Evolutionary conservation across 2,329 filamentous ascomycete species (phyloP).

Genomic region (Fusarium sambucinum): DNA sequence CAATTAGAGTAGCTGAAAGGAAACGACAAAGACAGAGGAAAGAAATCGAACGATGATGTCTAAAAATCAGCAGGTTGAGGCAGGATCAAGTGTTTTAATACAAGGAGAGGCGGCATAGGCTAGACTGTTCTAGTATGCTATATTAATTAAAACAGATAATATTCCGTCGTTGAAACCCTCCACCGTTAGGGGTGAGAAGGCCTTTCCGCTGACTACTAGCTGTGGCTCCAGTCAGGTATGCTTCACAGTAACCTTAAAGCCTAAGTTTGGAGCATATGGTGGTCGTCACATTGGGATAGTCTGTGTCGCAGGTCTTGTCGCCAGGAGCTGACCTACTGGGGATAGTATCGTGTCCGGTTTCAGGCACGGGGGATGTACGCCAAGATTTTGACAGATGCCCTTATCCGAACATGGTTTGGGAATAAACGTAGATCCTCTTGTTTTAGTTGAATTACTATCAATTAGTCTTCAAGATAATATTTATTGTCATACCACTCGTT

Average conservation of each 20-base stretch:
- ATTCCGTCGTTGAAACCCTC: background rate
- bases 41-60: slow-evolving; percentile 31
- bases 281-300: background rate
- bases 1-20: background rate
- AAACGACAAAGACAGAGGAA: slow-evolving; percentile 6
- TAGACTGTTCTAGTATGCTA: background rate
- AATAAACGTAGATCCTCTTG: background rate
- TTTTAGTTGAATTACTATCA: background rate
- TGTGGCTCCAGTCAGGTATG: background rate
- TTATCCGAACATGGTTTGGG: too few relatives aligned
- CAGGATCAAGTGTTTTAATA: slow-evolving; percentile 26
- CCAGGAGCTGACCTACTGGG: background rate
- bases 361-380: background rate
- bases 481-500: background rate
- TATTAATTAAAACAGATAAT: background rate
- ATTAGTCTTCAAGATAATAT: background rate
- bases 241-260: slow-evolving; percentile 8
- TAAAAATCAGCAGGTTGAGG: slow-evolving; percentile 28
- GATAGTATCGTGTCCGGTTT: background rate
- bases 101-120: background rate
- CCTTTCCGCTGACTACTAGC: background rate
- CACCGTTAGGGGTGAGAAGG: background rate
- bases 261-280: background rate
- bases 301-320: slow-evolving; percentile 1
- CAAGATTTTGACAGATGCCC: background rate